A percentile compares a stretch with the other conserved stretches of the same genome.
Evolutionary conservation across 2,329 filamentous ascomycete genomes (phyloP).

Genomic region (Trichophyton mentagrophytes): DNA sequence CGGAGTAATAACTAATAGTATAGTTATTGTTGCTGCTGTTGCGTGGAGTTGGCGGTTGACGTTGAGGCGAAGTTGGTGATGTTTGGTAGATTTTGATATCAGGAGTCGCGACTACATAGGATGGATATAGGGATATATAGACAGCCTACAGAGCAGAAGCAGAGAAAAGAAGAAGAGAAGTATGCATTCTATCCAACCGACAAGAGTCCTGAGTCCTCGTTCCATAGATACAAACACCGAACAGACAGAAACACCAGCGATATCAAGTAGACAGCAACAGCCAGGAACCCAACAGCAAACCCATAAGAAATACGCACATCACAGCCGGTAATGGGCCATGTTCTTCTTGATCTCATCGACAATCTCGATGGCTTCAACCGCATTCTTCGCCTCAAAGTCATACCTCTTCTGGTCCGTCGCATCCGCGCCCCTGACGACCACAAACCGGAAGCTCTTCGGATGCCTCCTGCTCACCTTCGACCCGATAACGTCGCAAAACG

Average conservation of each 20-base stretch:
- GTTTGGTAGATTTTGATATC: too few species aligned
- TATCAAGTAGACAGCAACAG: background rate
- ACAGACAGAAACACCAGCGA: background rate
- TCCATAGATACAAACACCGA: background rate
- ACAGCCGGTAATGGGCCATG: conserved; percentile 33
- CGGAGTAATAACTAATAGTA: too few species aligned
- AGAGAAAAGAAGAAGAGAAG: background rate
- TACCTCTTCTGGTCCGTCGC: conserved; percentile 53
- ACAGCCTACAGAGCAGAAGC: background rate
- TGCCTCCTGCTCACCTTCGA: conserved; percentile 54
- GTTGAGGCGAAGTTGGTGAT: background rate
- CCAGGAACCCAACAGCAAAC: too few species aligned
- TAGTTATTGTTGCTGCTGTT: too few species aligned
- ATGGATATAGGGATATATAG: background rate
- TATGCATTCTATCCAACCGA: background rate
- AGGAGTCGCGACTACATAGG: background rate
- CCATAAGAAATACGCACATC: background rate
- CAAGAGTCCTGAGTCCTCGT: conserved; percentile 1
- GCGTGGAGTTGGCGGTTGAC: too few species aligned
- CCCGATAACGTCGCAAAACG: conserved; percentile 51
- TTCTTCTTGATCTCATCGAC: conserved; percentile 52
- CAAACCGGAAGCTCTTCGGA: conserved; percentile 49
- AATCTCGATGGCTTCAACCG: conserved; percentile 48
- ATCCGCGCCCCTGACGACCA: conserved; percentile 49
- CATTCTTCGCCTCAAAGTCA: conserved; percentile 50